These are phyloP conservation scores for Xylaria sp. DNA, from an alignment of 2,329 filamentous ascomycete genomes.

Conservation along the genomic window DNA sequence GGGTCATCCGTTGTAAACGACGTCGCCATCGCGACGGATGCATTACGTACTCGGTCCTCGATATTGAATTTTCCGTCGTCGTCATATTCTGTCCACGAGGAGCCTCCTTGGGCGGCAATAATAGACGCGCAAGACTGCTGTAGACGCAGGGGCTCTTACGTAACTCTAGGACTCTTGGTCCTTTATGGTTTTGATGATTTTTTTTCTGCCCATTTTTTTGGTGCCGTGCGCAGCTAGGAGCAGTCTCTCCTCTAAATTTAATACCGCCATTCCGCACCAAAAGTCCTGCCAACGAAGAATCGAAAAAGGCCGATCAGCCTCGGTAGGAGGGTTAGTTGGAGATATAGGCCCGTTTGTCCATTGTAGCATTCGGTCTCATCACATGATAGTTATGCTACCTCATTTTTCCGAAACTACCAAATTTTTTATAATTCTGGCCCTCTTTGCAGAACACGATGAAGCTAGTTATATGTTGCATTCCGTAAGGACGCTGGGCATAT, in stretches of 20 bases:
- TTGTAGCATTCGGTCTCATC: not conserved
- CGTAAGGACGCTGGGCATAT: not conserved
- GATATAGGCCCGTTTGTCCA: not conserved
- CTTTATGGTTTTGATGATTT: conserved; percentile 1
- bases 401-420: not conserved
- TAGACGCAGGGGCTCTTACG: conserved; percentile 20
- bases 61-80: conserved; percentile 1
- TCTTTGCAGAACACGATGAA: conserved; percentile 3
- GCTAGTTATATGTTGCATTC: not conserved
- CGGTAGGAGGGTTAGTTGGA: not conserved
- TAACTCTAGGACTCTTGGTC: not conserved
- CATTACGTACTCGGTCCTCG: conserved; percentile 16
- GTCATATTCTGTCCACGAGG: not conserved
- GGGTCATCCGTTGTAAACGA: conserved; percentile 11
- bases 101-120: not conserved
- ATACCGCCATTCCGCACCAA: not conserved
- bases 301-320: not conserved
- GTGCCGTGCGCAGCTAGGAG: not conserved
- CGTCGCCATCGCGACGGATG: conserved; percentile 12
- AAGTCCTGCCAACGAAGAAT: conserved; percentile 17
- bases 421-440: not conserved
- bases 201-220: no score
- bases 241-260: not conserved
- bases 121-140: conserved; percentile 18
- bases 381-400: conserved; percentile 1